These are phyloP conservation scores for Penicillium bovifimosum DNA, from an alignment of 495 filamentous ascomycete species.

Conservation along the genomic window DNA sequence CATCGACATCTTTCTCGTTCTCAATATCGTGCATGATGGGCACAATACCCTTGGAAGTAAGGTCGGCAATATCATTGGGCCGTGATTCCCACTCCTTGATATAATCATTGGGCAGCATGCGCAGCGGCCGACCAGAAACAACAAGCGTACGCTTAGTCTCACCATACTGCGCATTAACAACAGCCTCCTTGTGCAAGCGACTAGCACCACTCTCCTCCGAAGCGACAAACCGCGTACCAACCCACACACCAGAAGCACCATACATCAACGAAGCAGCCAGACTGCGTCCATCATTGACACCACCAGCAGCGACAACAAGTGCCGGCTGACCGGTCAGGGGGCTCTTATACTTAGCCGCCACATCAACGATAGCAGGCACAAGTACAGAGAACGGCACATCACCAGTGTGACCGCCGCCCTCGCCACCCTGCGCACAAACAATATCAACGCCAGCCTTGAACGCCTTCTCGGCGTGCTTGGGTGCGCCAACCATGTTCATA, in stretches of 20 bases:
- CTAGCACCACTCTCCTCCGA: slow-evolving; percentile 70
- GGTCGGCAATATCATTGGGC: slow-evolving; percentile 63
- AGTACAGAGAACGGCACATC: slow-evolving; percentile 68
- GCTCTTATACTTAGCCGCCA: slow-evolving; percentile 54
- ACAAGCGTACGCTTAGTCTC: slow-evolving; percentile 76
- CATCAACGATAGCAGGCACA: slow-evolving; percentile 71
- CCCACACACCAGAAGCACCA: slow-evolving; percentile 72
- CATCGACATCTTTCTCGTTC: slow-evolving; percentile 67
- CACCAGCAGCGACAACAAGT: slow-evolving; percentile 71
- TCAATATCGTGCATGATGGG: slow-evolving; percentile 78
- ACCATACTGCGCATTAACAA: slow-evolving; percentile 67
- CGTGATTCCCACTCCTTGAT: slow-evolving; percentile 69
- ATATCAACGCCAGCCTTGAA: slow-evolving; percentile 76
- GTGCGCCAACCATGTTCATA: slow-evolving; percentile 95
- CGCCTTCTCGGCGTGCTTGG: slow-evolving; percentile 82
- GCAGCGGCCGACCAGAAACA: slow-evolving; percentile 69
- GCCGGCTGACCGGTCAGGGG: slow-evolving; percentile 51
- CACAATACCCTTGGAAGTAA: slow-evolving; percentile 69
- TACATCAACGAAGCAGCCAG: slow-evolving; percentile 68
- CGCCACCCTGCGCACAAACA: slow-evolving; percentile 76
- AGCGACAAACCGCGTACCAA: slow-evolving; percentile 82
- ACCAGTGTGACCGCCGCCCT: slow-evolving; percentile 76
- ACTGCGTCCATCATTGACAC: slow-evolving; percentile 64
- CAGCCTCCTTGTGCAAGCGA: slow-evolving; percentile 70
- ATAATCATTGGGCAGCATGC: slow-evolving; percentile 77